Evolutionary conservation across 179 eudicot species (phyloP).

Genomic region (Amaranthus tricolor): DNA sequence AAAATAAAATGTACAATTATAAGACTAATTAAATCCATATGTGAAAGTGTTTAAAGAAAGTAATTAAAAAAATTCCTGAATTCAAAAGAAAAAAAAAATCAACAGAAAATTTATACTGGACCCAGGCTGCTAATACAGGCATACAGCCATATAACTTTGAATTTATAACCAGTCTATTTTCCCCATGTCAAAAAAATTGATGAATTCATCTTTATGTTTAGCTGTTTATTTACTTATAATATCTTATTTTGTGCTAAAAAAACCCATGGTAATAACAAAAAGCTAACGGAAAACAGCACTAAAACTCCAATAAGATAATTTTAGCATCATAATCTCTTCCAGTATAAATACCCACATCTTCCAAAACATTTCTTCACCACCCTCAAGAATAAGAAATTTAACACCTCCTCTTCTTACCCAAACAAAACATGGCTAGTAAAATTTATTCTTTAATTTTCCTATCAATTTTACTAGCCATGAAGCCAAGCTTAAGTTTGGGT

Average conservation of each 20-base stretch:
- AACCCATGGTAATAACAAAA: slow-evolving; percentile 7
- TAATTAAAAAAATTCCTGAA: no score
- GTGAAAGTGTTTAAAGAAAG: no score
- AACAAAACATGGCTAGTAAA: slow-evolving; percentile 18
- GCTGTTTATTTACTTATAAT: slow-evolving; percentile 19
- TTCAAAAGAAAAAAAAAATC: no score
- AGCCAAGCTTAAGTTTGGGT: slow-evolving; percentile 14
- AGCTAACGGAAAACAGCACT: neutral
- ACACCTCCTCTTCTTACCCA: slow-evolving; percentile 8
- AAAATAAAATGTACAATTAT: no score
- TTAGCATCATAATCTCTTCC: slow-evolving; percentile 5
- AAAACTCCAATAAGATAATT: neutral
- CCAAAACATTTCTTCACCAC: slow-evolving; percentile 1
- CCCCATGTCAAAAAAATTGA: neutral
- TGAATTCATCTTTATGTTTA: neutral
- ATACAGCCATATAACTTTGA: no score
- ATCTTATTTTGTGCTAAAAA: slow-evolving; percentile 14
- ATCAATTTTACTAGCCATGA: slow-evolving; percentile 21
- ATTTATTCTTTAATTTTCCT: slow-evolving; percentile 10
- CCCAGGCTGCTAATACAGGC: no score
- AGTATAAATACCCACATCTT: slow-evolving; percentile 6
- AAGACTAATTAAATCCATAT: no score
- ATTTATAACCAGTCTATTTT: no score
- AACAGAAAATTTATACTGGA: no score
- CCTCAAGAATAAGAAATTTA: slow-evolving; percentile 11